These are phyloP conservation scores for Vigna angularis DNA, from an alignment of 306 rosid genomes.

Conservation along the genomic window DNA sequence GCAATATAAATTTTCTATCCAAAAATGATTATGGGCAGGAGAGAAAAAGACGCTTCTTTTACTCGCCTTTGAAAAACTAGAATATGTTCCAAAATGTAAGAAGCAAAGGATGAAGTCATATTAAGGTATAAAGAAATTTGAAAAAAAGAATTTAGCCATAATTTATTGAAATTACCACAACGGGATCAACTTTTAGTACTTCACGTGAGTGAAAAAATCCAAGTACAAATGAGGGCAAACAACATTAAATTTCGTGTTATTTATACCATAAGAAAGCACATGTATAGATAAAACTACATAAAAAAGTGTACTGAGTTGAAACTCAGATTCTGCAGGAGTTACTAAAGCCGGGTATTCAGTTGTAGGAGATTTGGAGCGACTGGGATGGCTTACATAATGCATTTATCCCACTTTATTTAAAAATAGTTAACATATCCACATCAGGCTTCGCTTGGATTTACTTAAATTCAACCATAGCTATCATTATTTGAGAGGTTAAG, in stretches of 20 bases:
- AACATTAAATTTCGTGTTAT: neutral
- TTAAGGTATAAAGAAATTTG: neutral
- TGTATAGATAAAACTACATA: neutral
- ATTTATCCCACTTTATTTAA: slow-evolving; percentile 29
- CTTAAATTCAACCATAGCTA: slow-evolving; percentile 32
- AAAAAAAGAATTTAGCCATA: slow-evolving; percentile 9
- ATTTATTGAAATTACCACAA: neutral
- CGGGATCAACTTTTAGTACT: slow-evolving; percentile 9
- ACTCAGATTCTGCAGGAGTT: neutral
- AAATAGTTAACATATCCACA: slow-evolving; percentile 10
- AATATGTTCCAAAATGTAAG: slow-evolving; percentile 33
- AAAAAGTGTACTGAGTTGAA: slow-evolving; percentile 2
- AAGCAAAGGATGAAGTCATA: slow-evolving; percentile 7
- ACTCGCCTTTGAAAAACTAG: slow-evolving; percentile 23
- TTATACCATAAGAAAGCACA: slow-evolving; percentile 11
- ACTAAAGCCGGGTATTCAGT: neutral
- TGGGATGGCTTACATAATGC: slow-evolving; percentile 7
- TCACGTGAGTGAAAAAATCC: slow-evolving; percentile 5
- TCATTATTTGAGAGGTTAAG: neutral
- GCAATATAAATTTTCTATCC: slow-evolving; percentile 5
- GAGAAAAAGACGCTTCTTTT: slow-evolving; percentile 35
- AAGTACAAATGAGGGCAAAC: slow-evolving; percentile 1
- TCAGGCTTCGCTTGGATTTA: slow-evolving; percentile 19
- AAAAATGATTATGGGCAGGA: neutral
- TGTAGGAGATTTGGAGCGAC: slow-evolving; percentile 19